These are phyloP conservation scores for Daldinia sp. DNA, from an alignment of 2,329 filamentous ascomycete species.

Conservation along the genomic window DNA sequence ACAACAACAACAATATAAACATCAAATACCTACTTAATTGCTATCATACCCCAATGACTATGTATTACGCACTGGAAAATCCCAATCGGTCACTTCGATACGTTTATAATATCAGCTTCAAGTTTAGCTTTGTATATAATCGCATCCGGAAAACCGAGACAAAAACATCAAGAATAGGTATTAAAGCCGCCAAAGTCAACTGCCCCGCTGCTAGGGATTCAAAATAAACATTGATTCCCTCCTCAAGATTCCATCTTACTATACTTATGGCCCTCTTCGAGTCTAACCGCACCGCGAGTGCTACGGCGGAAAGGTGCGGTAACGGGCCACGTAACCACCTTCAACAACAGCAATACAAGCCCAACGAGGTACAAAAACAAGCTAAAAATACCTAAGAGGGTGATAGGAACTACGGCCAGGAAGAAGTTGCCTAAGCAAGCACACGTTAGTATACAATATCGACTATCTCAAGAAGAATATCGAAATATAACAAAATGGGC, in stretches of 20 bases:
- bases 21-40: too few relatives aligned
- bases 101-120: too few relatives aligned
- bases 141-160: too few relatives aligned
- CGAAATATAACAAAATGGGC: background rate
- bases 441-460: background rate
- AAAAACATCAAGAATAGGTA: too few relatives aligned
- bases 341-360: slow-evolving; percentile 6
- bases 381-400: slow-evolving; percentile 19
- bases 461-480: background rate
- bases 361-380: slow-evolving; percentile 18
- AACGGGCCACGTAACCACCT: slow-evolving; percentile 16
- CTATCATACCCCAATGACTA: too few relatives aligned
- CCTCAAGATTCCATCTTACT: slow-evolving; percentile 8
- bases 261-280: slow-evolving; percentile 3
- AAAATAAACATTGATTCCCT: too few relatives aligned
- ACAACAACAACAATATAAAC: too few relatives aligned
- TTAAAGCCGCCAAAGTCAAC: too few relatives aligned
- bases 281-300: background rate
- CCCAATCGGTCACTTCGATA: too few relatives aligned
- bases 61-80: too few relatives aligned
- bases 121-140: too few relatives aligned
- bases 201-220: too few relatives aligned
- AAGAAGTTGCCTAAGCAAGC: slow-evolving; percentile 10
- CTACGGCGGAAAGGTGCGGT: slow-evolving; percentile 9
- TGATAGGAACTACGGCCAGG: slow-evolving; percentile 15